Evolutionary conservation across 1,139 yeast genomes (phyloP), one percentile per base, ranked within the genome.

Genomic region (Suhomyces panamericanus): DNA sequence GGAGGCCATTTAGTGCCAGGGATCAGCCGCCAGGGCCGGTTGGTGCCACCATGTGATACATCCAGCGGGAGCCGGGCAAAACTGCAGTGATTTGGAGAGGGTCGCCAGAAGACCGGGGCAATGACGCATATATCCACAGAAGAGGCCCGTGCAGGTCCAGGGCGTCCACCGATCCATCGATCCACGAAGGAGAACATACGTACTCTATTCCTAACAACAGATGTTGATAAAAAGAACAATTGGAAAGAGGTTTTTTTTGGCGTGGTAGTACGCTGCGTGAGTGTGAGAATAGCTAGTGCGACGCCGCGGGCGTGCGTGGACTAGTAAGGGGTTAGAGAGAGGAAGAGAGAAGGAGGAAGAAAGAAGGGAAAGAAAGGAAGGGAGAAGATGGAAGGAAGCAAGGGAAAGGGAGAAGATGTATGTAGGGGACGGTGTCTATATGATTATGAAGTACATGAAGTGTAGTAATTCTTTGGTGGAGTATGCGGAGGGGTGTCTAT

Each of bases 201-300:
- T 44, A 44, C 47, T 38, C 36, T 41, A 41, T 39, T 44, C 44
- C 48, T 41, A 35, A 31, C 41, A 38, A 44, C 39, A 29, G 42
- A 38, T 35, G 44, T 40, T 41, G 44, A 44, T 37, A 32, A 41
- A 44, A 44, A 44, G 48, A 41, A 39, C 38, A 43, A 39, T 32
- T 30, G 41, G 43, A 35, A 39, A 43, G 48, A 24, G 38, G 36
- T 26, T 44, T 44, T 44, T 44, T 44, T 38, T 40, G 43, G 44
- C 38, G 38, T 42, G 41, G 28, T 39, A 27, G 38, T 33, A 29
- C 32, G 37, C 38, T 41, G 44, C 38, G 34, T n/a, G 13, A 14
- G 36, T 12, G 36, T 35, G 43, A 36, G 36, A 33, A 27, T 34
- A 41, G 29, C 32, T 20, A 20, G 41, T 42, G 41, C 41, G 41